Evolutionary conservation across 108 stramenopile species (phyloP).

Genomic region (Schizochytrium sp.): DNA sequence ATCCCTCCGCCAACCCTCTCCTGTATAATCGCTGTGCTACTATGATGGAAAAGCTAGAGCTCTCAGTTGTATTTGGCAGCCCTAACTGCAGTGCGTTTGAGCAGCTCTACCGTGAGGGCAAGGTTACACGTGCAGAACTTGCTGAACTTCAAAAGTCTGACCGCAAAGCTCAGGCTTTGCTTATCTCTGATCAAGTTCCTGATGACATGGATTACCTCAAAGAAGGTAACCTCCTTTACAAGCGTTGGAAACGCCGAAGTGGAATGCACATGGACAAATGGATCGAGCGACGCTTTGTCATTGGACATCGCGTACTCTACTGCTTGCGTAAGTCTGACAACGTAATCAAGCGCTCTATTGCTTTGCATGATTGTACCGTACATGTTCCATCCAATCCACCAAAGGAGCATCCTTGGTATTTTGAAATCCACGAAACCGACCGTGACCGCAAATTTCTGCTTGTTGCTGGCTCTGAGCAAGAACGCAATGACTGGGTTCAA

Average conservation of each 20-base stretch:
- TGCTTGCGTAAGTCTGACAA: slow-evolving; percentile 75
- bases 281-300: slow-evolving; percentile 90
- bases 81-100: slow-evolving; percentile 83
- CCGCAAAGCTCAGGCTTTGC: slow-evolving; percentile 88
- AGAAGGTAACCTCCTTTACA: slow-evolving; percentile 84
- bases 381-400: slow-evolving; percentile 76
- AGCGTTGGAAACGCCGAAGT: slow-evolving; percentile 76
- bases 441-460: slow-evolving; percentile 83
- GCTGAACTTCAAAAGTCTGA: slow-evolving; percentile 89
- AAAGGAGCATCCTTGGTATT: slow-evolving; percentile 33
- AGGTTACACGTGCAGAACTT: slow-evolving; percentile 85
- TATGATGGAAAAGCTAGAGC: slow-evolving; percentile 90
- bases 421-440: slow-evolving; percentile 63
- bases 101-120: slow-evolving; percentile 88
- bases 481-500: slow-evolving; percentile 75
- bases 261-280: slow-evolving; percentile 69
- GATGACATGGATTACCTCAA: slow-evolving; percentile 68
- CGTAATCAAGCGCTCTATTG: slow-evolving; percentile 75
- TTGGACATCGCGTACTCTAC: slow-evolving; percentile 92
- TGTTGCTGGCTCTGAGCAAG: slow-evolving; percentile 78
- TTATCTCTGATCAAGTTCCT: slow-evolving; percentile 76
- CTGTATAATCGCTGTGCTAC: slow-evolving; percentile 93
- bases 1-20: slow-evolving; percentile 85
- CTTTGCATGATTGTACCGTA: slow-evolving; percentile 81
- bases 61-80: slow-evolving; percentile 89